A percentile compares a stretch with the other conserved stretches of the same genome.
These are phyloP conservation scores for Pouteria glomerata DNA, from an alignment of 148 eudicot genomes.

Conservation along the genomic window DNA sequence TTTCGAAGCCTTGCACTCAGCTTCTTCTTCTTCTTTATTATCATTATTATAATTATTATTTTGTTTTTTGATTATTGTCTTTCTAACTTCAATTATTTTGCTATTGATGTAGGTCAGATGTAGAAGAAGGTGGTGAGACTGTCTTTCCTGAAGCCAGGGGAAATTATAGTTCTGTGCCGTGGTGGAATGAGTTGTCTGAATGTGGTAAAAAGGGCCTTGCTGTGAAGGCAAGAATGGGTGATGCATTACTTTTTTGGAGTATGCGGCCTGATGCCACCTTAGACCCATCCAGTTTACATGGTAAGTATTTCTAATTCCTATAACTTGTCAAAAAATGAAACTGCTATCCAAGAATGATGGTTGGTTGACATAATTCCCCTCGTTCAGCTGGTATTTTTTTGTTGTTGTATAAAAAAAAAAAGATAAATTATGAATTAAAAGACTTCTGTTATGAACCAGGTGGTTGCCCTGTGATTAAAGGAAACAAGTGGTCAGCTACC, in stretches of 20 bases:
- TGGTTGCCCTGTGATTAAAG: constrained; percentile 65
- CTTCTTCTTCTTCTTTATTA: too few species aligned
- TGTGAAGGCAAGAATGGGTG: too few species aligned
- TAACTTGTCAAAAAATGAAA: background rate
- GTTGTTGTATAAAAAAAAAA: background rate
- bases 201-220: too few species aligned
- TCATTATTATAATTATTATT: too few species aligned
- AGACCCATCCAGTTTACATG: constrained; percentile 66
- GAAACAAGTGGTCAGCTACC: constrained; percentile 64
- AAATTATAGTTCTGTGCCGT: too few species aligned
- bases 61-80: too few species aligned
- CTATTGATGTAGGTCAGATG: constrained; percentile 46
- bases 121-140: too few species aligned
- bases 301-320: constrained; percentile 21
- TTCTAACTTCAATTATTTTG: background rate
- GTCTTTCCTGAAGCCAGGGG: constrained; percentile 57
- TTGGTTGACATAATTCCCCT: background rate
- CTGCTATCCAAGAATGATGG: background rate
- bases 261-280: constrained; percentile 69
- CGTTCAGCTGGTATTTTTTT: background rate
- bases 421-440: background rate
- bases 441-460: constrained; percentile 22
- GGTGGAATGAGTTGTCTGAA: too few species aligned
- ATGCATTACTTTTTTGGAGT: constrained; percentile 74
- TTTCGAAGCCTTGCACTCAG: too few species aligned